Evolutionary conservation across 2,329 filamentous ascomycete genomes (phyloP).

Genomic region (Trichoderma citrinoviride): DNA sequence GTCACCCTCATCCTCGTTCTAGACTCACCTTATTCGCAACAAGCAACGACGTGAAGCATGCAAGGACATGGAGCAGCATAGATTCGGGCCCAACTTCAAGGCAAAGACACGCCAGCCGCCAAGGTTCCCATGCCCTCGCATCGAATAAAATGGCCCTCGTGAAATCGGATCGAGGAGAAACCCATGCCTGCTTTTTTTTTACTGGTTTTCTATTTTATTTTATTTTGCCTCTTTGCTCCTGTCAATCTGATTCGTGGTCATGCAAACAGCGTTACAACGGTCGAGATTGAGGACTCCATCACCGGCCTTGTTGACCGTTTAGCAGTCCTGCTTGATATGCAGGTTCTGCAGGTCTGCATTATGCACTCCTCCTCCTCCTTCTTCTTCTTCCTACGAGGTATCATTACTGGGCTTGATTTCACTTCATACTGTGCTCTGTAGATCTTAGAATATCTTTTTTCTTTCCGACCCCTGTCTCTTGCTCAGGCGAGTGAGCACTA

Average conservation of each 20-base stretch:
- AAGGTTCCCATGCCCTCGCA: background rate
- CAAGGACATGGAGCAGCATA: background rate
- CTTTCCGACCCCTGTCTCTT: background rate
- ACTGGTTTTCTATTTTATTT: background rate
- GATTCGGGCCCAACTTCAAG: background rate
- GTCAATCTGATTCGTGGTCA: background rate
- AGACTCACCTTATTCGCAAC: no score
- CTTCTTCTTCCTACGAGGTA: background rate
- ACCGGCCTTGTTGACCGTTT: background rate
- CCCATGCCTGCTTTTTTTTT: background rate
- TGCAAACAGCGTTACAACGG: background rate
- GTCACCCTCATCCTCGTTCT: no score
- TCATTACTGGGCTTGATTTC: no score
- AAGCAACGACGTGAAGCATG: background rate
- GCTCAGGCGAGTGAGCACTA: constrained; percentile 9
- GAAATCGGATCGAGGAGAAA: background rate
- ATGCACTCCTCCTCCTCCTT: background rate
- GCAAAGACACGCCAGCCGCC: constrained; percentile 4
- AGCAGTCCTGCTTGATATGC: background rate
- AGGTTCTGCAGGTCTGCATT: background rate
- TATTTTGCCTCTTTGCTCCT: background rate
- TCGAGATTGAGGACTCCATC: background rate
- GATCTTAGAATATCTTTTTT: background rate
- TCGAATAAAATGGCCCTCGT: background rate
- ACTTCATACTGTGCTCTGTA: background rate